Conservation (phyloP, 2,329 filamentous ascomycete genomes). For the Ceratocystis eucalypticola region DNA sequence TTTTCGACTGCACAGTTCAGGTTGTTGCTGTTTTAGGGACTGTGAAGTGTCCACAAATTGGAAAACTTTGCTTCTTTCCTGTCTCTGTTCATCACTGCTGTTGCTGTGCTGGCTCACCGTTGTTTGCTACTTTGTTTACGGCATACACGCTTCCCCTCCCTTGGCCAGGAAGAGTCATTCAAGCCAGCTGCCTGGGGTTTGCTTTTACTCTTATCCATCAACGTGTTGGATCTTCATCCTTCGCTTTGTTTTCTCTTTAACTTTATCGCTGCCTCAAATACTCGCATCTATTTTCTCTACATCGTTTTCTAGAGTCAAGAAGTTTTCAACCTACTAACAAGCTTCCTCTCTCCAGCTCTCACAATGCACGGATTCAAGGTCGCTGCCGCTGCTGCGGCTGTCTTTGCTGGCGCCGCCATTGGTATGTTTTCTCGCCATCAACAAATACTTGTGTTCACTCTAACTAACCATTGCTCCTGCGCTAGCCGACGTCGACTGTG, state of each 20-base stretch:
- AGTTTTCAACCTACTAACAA: background rate
- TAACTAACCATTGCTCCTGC: background rate
- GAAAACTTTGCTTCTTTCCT: background rate
- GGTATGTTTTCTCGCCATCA: slow-evolving; percentile 27
- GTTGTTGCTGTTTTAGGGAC: background rate
- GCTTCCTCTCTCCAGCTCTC: slow-evolving; percentile 19
- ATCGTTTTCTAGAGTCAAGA: background rate
- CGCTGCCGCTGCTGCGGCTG: slow-evolving; percentile 34
- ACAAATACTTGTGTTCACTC: background rate
- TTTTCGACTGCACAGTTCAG: background rate
- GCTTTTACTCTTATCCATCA: background rate
- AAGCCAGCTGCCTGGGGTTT: background rate
- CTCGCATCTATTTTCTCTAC: background rate
- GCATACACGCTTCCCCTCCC: background rate
- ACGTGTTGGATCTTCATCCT: no score
- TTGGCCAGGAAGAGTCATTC: background rate
- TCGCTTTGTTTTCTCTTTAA: background rate
- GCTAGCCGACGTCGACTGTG: slow-evolving; percentile 19
- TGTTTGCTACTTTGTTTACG: background rate
- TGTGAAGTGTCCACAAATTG: background rate
- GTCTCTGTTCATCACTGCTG: background rate
- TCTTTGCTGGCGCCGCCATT: slow-evolving; percentile 30
- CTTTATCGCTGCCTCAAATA: background rate
- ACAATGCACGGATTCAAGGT: slow-evolving; percentile 37
- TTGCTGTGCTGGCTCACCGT: background rate